phyloP scores from a whole-genome alignment of 371 early-diverging fungal genomes.

The Mucor sp. region DNA sequence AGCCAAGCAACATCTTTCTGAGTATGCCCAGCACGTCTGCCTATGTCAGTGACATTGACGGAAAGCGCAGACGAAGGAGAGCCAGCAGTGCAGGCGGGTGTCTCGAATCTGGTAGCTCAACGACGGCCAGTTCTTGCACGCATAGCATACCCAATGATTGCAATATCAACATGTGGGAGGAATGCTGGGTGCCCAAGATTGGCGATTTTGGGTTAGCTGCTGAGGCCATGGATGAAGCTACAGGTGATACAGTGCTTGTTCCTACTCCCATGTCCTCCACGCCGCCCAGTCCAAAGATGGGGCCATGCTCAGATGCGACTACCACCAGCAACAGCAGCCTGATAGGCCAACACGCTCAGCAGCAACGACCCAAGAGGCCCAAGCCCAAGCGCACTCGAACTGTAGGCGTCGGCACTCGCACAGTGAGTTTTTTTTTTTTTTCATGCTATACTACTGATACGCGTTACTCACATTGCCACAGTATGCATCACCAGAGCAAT shows the following conservation, averaged over 20 bases:
- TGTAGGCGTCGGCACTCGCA: slow-evolving; percentile 66
- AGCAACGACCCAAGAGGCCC: slow-evolving; percentile 5
- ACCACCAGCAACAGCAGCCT: not conserved
- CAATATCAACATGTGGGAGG: slow-evolving; percentile 15
- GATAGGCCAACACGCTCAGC: not conserved
- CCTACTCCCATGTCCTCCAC: slow-evolving; percentile 18
- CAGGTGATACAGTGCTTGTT: slow-evolving; percentile 2
- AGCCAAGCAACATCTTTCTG: slow-evolving; percentile 81
- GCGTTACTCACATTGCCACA: slow-evolving; percentile 8
- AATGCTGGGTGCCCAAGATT: slow-evolving; percentile 70
- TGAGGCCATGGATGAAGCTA: slow-evolving; percentile 29
- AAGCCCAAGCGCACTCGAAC: slow-evolving; percentile 35
- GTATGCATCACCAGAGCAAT: slow-evolving; percentile 95
- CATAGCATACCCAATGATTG: not conserved
- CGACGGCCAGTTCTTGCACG: not conserved
- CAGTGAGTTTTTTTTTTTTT: not conserved
- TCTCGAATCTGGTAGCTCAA: not conserved
- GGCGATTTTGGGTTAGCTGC: slow-evolving; percentile 91
- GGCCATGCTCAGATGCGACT: not conserved
- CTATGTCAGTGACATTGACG: not conserved
- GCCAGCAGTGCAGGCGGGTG: not conserved
- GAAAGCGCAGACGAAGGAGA: not conserved
- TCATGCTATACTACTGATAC: too few relatives aligned
- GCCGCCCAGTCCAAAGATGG: slow-evolving; percentile 7
- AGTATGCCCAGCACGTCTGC: slow-evolving; percentile 13